These are phyloP conservation scores for Plantago ovata DNA, from an alignment of 257 asterid genomes.

Conservation along the genomic window DNA sequence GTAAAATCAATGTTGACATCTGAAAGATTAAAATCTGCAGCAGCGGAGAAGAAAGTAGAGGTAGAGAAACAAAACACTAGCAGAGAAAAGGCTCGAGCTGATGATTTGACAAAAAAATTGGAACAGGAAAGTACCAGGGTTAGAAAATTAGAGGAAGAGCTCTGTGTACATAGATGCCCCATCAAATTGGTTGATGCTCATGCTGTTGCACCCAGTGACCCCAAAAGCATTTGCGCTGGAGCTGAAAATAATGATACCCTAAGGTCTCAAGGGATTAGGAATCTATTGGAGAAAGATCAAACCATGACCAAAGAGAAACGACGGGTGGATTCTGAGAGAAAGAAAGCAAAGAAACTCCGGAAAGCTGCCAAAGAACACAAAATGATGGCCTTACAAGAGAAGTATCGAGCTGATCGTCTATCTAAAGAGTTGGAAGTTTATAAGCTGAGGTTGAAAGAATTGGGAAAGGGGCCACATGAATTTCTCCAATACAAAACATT, in stretches of 20 bases:
- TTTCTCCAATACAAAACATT: constrained; percentile 32
- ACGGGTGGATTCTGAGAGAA: constrained; percentile 45
- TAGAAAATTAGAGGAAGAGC: constrained; percentile 44
- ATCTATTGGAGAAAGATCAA: constrained; percentile 41
- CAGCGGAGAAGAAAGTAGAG: too few relatives aligned
- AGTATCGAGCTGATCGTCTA: constrained; percentile 48
- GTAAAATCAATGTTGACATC: too few relatives aligned
- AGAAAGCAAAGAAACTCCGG: constrained; percentile 56
- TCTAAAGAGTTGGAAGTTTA: constrained; percentile 44
- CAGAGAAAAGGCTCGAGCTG: constrained; percentile 36
- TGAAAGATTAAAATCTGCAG: too few relatives aligned
- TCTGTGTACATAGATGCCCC: constrained; percentile 24
- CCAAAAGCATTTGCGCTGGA: constrained; percentile 22
- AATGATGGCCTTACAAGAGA: constrained; percentile 46
- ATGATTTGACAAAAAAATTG: constrained; percentile 48
- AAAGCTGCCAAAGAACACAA: constrained; percentile 47
- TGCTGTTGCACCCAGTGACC: constrained; percentile 17
- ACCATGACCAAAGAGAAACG: constrained; percentile 35
- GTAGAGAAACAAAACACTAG: too few relatives aligned
- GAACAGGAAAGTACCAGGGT: constrained; percentile 43
- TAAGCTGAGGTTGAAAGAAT: constrained; percentile 52
- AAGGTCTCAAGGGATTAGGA: constrained; percentile 28
- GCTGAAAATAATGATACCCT: constrained; percentile 26
- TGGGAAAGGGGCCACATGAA: constrained; percentile 46
- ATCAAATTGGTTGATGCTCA: constrained; percentile 26